Evolutionary conservation across 2,329 filamentous ascomycete species (phyloP), one percentile per base, ranked within the genome.

Genomic region (Aureobasidium sp.): DNA sequence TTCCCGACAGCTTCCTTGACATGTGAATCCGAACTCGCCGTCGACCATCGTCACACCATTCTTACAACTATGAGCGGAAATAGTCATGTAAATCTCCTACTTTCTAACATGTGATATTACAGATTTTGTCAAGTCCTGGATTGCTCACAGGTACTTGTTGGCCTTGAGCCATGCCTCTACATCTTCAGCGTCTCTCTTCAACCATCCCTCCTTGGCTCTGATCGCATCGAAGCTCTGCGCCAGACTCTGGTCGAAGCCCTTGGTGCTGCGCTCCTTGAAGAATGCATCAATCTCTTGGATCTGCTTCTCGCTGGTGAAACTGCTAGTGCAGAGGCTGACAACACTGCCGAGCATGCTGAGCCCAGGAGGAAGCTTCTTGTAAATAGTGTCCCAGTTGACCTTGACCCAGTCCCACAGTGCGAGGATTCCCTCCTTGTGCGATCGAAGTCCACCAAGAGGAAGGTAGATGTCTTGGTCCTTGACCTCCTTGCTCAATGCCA

Each of bases 381-480:
- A 83, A 45, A 97, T 79, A 35, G 84, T 81, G n/a, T 89, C 88
- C 91, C 93, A 97, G 76, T 95, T 94, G 66, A 85, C 80, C 71
- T 86, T 88, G 78, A 95, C 80, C 89, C 90, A 97, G 19, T 73
- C 74, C 81, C 88, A 96, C 61, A 96, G 81, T 8, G 88, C 88
- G 61, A 88, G 79, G 60, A 95, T 88, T 66, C 93, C 93, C 45
- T 85, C 84, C 8, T 84, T 77, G 70, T 95, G 90, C 57, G 83
- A 83, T 61, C 92, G 84, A 29, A 97, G 82, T 8, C 89, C 89
- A 35, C 84, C 83, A 40, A 94, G 83, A 1, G 93, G 92, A 71
- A 96, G 85, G 77, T 96, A 96, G 65, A 96, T 86, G 73, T 97
- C 93, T 74, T 96, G 93, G 65, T 89, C 90, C 79, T 95, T 95